These are phyloP conservation scores for Schizophyllum commune DNA, from an alignment of 1,284 basidiomycete species.

Conservation along the genomic window DNA sequence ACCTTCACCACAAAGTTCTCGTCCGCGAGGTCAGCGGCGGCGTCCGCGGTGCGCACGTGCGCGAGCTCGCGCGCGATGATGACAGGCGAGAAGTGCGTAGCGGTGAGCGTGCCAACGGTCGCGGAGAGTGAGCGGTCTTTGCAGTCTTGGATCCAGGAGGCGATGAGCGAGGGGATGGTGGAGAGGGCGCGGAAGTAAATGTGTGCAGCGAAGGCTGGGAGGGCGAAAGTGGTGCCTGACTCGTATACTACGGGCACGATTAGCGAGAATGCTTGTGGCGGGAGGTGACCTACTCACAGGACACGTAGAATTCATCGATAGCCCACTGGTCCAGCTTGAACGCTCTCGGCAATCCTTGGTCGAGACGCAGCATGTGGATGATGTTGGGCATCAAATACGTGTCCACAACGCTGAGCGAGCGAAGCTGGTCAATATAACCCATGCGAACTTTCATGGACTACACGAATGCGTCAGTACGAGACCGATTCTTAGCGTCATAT, in stretches of 20 bases:
- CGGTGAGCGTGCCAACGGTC: slow-evolving; percentile 73
- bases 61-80: slow-evolving; percentile 81
- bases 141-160: slow-evolving; percentile 81
- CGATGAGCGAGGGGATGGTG: slow-evolving; percentile 75
- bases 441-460: slow-evolving; percentile 78
- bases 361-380: slow-evolving; percentile 62
- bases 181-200: slow-evolving; percentile 83
- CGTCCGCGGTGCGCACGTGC: slow-evolving; percentile 62
- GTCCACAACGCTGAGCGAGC: slow-evolving; percentile 59
- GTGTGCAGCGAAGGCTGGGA: slow-evolving; percentile 77
- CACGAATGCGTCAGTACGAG: slow-evolving; percentile 6
- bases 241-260: slow-evolving; percentile 46
- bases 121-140: slow-evolving; percentile 84
- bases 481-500: not conserved
- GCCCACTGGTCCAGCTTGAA: slow-evolving; percentile 80
- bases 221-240: slow-evolving; percentile 43
- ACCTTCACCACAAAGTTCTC: slow-evolving; percentile 83
- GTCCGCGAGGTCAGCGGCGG: slow-evolving; percentile 62
- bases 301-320: slow-evolving; percentile 81
- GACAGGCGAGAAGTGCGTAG: slow-evolving; percentile 85
- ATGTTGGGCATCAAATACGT: slow-evolving; percentile 70
- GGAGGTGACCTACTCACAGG: slow-evolving; percentile 45
- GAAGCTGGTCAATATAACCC: slow-evolving; percentile 81
- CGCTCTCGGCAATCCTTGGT: slow-evolving; percentile 47
- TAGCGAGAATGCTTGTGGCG: slow-evolving; percentile 1